A percentile compares a stretch with the other conserved stretches of the same genome.
Conservation (phyloP, 1,284 basidiomycete genomes). For the Pseudozyma sp. region DNA sequence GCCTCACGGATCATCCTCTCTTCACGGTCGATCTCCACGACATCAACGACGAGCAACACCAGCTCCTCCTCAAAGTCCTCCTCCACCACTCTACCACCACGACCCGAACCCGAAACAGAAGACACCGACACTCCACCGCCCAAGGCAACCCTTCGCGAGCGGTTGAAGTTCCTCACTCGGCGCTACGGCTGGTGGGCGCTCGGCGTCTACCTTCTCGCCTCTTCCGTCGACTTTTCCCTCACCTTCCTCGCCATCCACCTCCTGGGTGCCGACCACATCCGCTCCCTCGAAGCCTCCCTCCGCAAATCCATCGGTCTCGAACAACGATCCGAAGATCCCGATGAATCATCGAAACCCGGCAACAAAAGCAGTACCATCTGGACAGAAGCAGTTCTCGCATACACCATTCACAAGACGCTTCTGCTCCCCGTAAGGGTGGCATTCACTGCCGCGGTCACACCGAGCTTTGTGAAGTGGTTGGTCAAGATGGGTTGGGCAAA, state of each 20-base stretch:
- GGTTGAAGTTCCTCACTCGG: conserved; percentile 58
- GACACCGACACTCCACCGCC: conserved; percentile 30
- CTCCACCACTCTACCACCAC: neutral
- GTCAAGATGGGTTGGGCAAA: conserved; percentile 60
- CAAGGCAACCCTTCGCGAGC: conserved; percentile 46
- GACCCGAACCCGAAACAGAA: conserved; percentile 4
- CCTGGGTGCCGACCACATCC: conserved; percentile 89
- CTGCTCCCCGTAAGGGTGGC: conserved; percentile 91
- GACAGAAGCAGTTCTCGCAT: conserved; percentile 91
- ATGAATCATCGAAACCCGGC: neutral
- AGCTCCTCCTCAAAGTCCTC: no score
- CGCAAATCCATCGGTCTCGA: conserved; percentile 65
- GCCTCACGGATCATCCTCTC: no score
- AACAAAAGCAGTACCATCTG: conserved; percentile 72
- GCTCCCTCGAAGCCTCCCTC: conserved; percentile 75
- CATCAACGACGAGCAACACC: no score
- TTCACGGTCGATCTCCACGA: no score
- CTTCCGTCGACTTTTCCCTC: conserved; percentile 70
- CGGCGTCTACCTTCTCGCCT: conserved; percentile 60
- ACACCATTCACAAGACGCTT: conserved; percentile 93
- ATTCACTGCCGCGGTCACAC: conserved; percentile 87
- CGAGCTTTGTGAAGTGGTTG: conserved; percentile 76
- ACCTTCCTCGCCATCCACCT: conserved; percentile 86
- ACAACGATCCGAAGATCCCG: conserved; percentile 20
- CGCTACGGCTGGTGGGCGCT: conserved; percentile 68